Percentiles rank a stretch among this genome's conserved stretches.
Evolutionary conservation across 805 yeast genomes (phyloP).

Genomic region (Kregervanrija pseudodelftensis): DNA sequence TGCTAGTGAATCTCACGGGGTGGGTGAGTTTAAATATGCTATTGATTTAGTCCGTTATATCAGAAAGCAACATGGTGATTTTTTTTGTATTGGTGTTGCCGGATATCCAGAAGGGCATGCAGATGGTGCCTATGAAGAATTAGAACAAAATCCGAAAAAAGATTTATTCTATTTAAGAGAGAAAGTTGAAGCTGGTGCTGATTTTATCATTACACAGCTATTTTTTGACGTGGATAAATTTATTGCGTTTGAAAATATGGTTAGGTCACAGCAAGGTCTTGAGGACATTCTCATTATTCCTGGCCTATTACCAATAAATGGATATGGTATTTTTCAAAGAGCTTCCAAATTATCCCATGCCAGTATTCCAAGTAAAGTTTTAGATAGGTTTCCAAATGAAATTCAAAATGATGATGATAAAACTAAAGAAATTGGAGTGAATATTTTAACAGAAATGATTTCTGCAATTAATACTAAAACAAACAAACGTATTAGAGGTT

Average conservation of each 20-base stretch:
- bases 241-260: constrained; percentile 50
- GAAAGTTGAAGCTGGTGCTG: constrained; percentile 91
- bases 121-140: constrained; percentile 63
- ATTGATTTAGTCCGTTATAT: constrained; percentile 83
- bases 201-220: constrained; percentile 83
- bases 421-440: constrained; percentile 80
- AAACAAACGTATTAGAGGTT: constrained; percentile 59
- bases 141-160: constrained; percentile 53
- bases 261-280: constrained; percentile 35
- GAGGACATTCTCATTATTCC: constrained; percentile 59
- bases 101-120: constrained; percentile 98
- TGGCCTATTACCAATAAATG: constrained; percentile 88
- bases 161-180: constrained; percentile 79
- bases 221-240: constrained; percentile 84
- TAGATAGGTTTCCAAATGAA: constrained; percentile 47
- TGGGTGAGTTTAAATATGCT: constrained; percentile 63
- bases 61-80: constrained; percentile 60
- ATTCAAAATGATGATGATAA: constrained; percentile 67
- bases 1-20: constrained; percentile 37
- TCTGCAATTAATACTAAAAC: constrained; percentile 47
- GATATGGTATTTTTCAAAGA: constrained; percentile 72
- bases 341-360: constrained; percentile 90
- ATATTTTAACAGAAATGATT: constrained; percentile 57
- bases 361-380: constrained; percentile 54
- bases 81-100: constrained; percentile 92